Percentiles rank a stretch among this genome's conserved stretches.
Conservation (phyloP, 805 yeast species). For the Monosporozyma siamensis region DNA sequence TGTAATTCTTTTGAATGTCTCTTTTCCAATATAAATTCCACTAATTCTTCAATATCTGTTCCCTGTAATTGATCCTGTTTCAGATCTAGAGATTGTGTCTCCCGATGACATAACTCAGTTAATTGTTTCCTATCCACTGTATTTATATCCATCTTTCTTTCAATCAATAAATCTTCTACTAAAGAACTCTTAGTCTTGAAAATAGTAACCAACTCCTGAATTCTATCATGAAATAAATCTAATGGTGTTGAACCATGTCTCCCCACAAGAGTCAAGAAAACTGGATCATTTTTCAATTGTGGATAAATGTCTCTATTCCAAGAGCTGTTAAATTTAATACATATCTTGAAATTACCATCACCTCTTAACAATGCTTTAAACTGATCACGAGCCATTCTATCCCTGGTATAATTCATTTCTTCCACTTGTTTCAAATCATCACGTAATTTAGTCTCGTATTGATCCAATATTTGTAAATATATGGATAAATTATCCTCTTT, state of each 20-base stretch:
- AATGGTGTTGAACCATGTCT: constrained; percentile 69
- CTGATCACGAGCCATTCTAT: constrained; percentile 55
- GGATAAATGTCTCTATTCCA: constrained; percentile 49
- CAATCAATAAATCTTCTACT: constrained; percentile 39
- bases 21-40: background rate
- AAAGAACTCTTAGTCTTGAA: constrained; percentile 52
- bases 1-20: background rate
- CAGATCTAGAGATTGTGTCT: no score
- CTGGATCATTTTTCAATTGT: constrained; percentile 42
- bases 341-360: no score
- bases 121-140: background rate
- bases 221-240: constrained; percentile 66
- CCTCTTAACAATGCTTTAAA: constrained; percentile 40
- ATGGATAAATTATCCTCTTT: constrained; percentile 52
- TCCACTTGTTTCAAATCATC: constrained; percentile 20
- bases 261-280: constrained; percentile 57
- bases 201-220: constrained; percentile 51
- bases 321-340: constrained; percentile 42
- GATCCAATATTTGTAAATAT: constrained; percentile 26
- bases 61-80: no score
- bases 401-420: constrained; percentile 41
- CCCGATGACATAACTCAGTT: no score
- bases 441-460: constrained; percentile 19
- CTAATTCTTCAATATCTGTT: background rate
- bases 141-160: background rate